Base-by-base conservation (phyloP, 345 rosid species). In the Arabidopsis arenosa region DNA sequence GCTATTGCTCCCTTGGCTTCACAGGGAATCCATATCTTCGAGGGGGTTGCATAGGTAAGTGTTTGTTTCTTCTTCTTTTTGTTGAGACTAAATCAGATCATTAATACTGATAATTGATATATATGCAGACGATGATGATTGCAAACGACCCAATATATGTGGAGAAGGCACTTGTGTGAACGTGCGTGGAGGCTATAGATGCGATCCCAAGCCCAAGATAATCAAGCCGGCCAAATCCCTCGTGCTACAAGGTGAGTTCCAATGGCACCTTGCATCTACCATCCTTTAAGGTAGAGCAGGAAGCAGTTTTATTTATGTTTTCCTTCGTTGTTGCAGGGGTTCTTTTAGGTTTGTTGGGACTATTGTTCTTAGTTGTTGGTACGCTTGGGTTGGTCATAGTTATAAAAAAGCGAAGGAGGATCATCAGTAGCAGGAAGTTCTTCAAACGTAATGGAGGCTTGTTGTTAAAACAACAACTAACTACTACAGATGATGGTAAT, bases 361-460 rank as follows among this genome's bases (percentile, higher is more conserved):
- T 68, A 0, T 0, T 68, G 37, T 5, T 76, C 26, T 43, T 62
- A 6, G 21, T 47, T 44, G 14, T 60, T 40, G 75, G 75, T 37
- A 49, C 21, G 0, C 36, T 37, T 1, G 32, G 49, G 2, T 17
- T 60, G 40, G 9, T 11, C 40, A 48, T 7, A 12, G 13, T 53
- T n/a, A 32, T 76, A 0, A 69, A 5, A 17, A 68, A 61, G 48
- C 41, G 63, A 49, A 68, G 61, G 37, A 48, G 8, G 40, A 17
- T 52, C 4, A 53, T 39, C 11, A 12, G 17, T 2, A 33, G 12
- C 33, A 51, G 2, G 69, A 76, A 76, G 12, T 62, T 76, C 64
- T 76, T 69, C 26, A 68, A 69, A 40, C 80, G 61, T 21, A 76
- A 76, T 41, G 80, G 75, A 68, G 80, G 80, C 7, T 53, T 76